Evolutionary conservation across 1,284 basidiomycete genomes (phyloP), one percentile per base, ranked within the genome.

Genomic region (Athelia psychrophila): DNA sequence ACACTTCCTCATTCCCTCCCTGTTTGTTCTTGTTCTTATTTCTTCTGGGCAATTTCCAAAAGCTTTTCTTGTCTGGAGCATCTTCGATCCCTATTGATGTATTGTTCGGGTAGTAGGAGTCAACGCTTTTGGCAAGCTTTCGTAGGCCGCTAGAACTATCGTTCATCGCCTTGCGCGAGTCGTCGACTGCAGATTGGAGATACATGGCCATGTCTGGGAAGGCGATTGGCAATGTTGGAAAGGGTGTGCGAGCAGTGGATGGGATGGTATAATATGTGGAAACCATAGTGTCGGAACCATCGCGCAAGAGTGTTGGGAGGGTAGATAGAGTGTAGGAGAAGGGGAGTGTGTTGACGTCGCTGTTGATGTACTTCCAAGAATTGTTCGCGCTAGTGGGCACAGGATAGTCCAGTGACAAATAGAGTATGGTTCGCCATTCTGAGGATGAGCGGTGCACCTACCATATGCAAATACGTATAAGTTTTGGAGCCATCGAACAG

Each of bases 141-240:
- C 83, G 77, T 58, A 81, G 58, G 13, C 83, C 82, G 55, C 76
- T 79, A 20, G 80, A 78, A 40, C 72, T 76, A 59, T 89, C 87
- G 57, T 72, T 71, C 53, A 73, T 60, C 54, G 82, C 79, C 44
- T 75, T 72, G 48, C 89, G 75, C 27, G 88, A 87, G 51, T 81
- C 81, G 47, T 85, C 81, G 35, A 91, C 70, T 5, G 80, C 85
- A 3, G 81, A 79, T 55, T 87, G 83, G 20, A 91, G 74, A 58
- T 91, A 91, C 64, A 82, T 73, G 12, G 87, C 88, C 44, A 89
- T 76, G 61, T 83, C 79, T 4, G 89, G 87, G 60, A 90, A 86
- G 18, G 78, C 74, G 53, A 91, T 83, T 2, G 89, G 88, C 20
- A 91, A 73, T 12, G 72, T 77, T 3, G 88, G 88, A 58, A 78